Evolutionary conservation across 106 monocot genomes (phyloP), one percentile per base, ranked within the genome.

Genomic region (Cymbidium sinense): DNA sequence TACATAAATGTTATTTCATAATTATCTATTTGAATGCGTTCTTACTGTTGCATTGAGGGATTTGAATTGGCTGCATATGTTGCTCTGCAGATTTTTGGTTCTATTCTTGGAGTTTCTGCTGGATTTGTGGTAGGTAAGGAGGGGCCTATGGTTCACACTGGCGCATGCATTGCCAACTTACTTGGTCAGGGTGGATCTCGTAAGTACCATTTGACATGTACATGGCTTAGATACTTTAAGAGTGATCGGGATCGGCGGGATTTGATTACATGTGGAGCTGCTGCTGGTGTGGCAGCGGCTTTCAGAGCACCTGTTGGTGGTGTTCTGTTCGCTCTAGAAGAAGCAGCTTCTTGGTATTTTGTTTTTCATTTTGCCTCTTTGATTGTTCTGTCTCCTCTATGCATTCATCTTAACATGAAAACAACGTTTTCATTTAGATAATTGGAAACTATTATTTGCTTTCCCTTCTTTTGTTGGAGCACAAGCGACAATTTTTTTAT

Each of bases 81-180:
- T 35, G 25, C 33, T 74, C 4, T 79, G 11, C 86, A 94, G 98
- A 99, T 99, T 74, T 86, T 99, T 84, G 98, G 98, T 80, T 99
- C 98, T 1, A 90, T 99, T 76, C 79, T 83, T 71, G 94, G 94
- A 37, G 94, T 99, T 34, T 86, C 98, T 28, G 94, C 94, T 78
- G 98, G 94, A 69, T 94, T 99, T 77, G 90, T 94, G 72, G 62
- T 94, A 64, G 98, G 98, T 9, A 99, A 99, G 79, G 98, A 99
- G 64, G 98, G 98, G 7, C 98, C 98, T 44, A 99, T 99, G 98
- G 98, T 99, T 65, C 98, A 99, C 64, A 94, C 98, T 13, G 98
- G 98, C 64, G 94, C 98, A 50, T 99, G 98, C 78, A 94, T 99
- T 81, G 98, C 98, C 43, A 82, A 79, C 33, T 65, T 99, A 27